Evolutionary conservation across 164 flowering plant species (phyloP), one percentile per base, ranked within the genome.

Genomic region (Tetrastigma voinierianum): DNA sequence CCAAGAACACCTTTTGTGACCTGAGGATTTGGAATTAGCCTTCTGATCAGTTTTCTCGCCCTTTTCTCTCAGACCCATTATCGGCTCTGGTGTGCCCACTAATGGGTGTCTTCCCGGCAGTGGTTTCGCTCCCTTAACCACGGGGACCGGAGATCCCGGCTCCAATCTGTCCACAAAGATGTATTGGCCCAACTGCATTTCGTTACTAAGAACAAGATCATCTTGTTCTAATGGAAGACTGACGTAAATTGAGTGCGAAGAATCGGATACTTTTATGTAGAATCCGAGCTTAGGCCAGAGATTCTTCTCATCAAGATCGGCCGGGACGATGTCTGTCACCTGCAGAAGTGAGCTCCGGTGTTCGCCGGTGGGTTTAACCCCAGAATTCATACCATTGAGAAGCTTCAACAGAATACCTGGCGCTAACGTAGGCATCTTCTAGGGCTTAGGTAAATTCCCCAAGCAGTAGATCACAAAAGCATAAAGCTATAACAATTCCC

Each of bases 321-420:
- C 97, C 0, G 99, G 99, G 58, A 95, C 91, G 14, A 95, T 95
- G 69, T 92, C 99, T 0, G 99, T 95, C 20, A 95, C 94, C 77
- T 95, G 98, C 54, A 92, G 64, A 10, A 95, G 82, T 6, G 98
- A 88, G 67, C 84, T 92, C 55, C 99, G 74, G 74, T 95, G 87
- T 73, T 92, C 97, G 43, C 89, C 71, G 0, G 97, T 95, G 21
- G 97, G 80, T 67, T 90, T 90, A 5, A 72, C 56, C 49, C 97
- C 97, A 0, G 83, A 75, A 44, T 86, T 78, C 94, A 95, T 85
- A 17, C 88, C 91, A 51, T 92, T 60, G 16, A 95, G 77, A 2
- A 95, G 94, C 85, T 92, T 90, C 74, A 89, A 44, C 32, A 92
- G 83, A 70, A 90, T 76, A 21, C 99, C 99, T 1, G 98, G 96